A percentile compares a stretch with the other conserved stretches of the same genome.
These are phyloP conservation scores for Pythium brassicae DNA, from an alignment of 352 stramenopile species.

Conservation along the genomic window DNA sequence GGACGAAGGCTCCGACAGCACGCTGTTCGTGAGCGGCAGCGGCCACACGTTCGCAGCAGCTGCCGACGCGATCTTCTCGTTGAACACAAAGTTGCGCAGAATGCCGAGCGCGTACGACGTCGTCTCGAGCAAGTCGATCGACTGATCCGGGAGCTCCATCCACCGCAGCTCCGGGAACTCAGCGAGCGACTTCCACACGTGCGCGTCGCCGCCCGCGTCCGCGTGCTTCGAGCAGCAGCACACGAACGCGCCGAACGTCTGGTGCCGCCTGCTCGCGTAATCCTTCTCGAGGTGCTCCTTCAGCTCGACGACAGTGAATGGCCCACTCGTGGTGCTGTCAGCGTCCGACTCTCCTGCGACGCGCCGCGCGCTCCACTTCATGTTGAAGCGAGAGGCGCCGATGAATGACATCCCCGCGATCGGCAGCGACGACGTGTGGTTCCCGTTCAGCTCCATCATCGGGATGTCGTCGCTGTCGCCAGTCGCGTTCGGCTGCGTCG, in stretches of 20 bases:
- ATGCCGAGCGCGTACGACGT: conserved; percentile 49
- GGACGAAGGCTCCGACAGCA: conserved; percentile 40
- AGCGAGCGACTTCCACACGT: conserved; percentile 59
- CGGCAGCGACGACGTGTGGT: conserved; percentile 45
- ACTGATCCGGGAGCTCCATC: conserved; percentile 71
- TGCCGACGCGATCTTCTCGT: conserved; percentile 28
- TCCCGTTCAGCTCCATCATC: conserved; percentile 57
- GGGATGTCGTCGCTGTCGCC: conserved; percentile 50
- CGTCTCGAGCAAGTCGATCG: conserved; percentile 38
- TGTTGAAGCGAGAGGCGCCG: conserved; percentile 51
- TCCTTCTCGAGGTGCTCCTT: conserved; percentile 56
- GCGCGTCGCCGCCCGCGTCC: conserved; percentile 22
- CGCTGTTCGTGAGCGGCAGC: conserved; percentile 47
- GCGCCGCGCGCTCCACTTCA: conserved; percentile 63
- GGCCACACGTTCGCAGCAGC: conserved; percentile 41
- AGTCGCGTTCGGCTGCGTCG: not conserved
- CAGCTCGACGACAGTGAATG: conserved; percentile 50
- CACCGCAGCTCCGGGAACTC: conserved; percentile 72
- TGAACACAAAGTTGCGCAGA: conserved; percentile 59
- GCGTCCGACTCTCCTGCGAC: conserved; percentile 15
- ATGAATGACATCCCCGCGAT: conserved; percentile 65
- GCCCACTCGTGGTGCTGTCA: conserved; percentile 25
- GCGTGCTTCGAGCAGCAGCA: conserved; percentile 66
- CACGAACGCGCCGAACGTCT: conserved; percentile 38
- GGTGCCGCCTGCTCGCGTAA: conserved; percentile 19